Base-by-base conservation (phyloP, 2,329 filamentous ascomycete genomes). In the Calonectria pseudoreteaudii region DNA sequence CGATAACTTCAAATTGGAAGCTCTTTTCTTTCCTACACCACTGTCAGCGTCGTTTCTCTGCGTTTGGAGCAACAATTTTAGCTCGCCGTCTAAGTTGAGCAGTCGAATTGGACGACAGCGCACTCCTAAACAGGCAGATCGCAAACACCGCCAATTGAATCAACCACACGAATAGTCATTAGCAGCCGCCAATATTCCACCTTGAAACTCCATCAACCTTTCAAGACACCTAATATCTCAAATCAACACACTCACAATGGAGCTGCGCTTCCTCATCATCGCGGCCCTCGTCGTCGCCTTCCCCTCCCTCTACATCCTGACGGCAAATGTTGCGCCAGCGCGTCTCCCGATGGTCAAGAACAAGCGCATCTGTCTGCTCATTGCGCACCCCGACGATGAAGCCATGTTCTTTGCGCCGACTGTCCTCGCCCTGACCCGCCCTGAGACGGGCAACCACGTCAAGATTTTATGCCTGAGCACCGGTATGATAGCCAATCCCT, bases 381-480 rank as follows among this genome's bases (percentile, higher is more conserved):
- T 99, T 81, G 97, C 97, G 28, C 97, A 99, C 86, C 97, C 97
- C 0, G 97, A 99, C 85, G 97, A 99, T 82, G 97, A 99, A 87
- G 97, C 96, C 84, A 99, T 99, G 97, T 99, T 99, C 89, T 99
- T 99, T 86, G 92, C 95, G 76, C 97, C 97, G 0, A 94, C 95
- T 0, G 89, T 98, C 18, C 89, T 97, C 79, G 92, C 94, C n/a
- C 90, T 99, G 72, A 96, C 95, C 23, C 89, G 91, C 18, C 95
- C 95, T 5, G 91, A 93, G 73, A 89, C 93, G 26, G 94, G 94
- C 5, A 98, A 99, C 85, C 95, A 97, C 82, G 90, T 99, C 82
- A 97, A 97, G 86, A 98, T 99, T 76, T 86, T 98, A 70, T 99
- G 97, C 86, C 87, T 99, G 76, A 97, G 94, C 85, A 96, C 93